phyloP scores from a whole-genome alignment of 1,284 basidiomycete species.

The Ceratobasidium sp. region DNA sequence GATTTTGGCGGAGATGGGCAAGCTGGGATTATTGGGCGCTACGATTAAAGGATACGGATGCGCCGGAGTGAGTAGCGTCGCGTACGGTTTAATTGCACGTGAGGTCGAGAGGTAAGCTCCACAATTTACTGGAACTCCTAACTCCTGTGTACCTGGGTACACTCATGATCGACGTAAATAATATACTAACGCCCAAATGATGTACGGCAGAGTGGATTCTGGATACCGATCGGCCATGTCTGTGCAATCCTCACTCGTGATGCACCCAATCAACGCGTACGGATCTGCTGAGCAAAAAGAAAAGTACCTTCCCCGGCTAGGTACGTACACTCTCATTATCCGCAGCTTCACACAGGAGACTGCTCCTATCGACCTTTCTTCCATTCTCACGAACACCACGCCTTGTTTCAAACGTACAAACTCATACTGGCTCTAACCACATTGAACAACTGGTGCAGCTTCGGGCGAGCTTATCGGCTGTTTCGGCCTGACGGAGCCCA shows the following conservation, averaged over 20 bases:
- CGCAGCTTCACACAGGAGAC: not conserved
- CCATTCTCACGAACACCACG: too few species aligned
- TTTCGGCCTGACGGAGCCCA: conserved; percentile 96
- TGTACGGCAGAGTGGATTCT: conserved; percentile 79
- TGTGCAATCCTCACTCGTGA: conserved; percentile 96
- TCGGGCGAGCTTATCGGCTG: conserved; percentile 91
- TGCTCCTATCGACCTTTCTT: not conserved
- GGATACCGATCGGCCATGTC: conserved; percentile 96
- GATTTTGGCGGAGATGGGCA: conserved; percentile 92
- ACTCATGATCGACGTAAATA: conserved; percentile 7
- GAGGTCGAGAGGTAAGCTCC: conserved; percentile 84
- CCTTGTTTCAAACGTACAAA: not conserved
- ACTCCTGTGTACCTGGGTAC: not conserved
- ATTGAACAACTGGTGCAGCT: conserved; percentile 58
- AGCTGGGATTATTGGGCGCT: conserved; percentile 87
- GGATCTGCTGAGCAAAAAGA: conserved; percentile 92
- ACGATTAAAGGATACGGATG: conserved; percentile 96
- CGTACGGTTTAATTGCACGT: conserved; percentile 92
- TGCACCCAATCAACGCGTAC: conserved; percentile 96
- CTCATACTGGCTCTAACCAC: not conserved
- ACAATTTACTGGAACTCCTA: too few species aligned
- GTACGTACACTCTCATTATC: conserved; percentile 54
- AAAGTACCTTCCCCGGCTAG: conserved; percentile 87
- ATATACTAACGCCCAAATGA: not conserved
- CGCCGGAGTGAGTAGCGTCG: conserved; percentile 90